These are phyloP conservation scores for Crithidia thermophila DNA, from an alignment of 208 protist genomes.

Conservation along the genomic window DNA sequence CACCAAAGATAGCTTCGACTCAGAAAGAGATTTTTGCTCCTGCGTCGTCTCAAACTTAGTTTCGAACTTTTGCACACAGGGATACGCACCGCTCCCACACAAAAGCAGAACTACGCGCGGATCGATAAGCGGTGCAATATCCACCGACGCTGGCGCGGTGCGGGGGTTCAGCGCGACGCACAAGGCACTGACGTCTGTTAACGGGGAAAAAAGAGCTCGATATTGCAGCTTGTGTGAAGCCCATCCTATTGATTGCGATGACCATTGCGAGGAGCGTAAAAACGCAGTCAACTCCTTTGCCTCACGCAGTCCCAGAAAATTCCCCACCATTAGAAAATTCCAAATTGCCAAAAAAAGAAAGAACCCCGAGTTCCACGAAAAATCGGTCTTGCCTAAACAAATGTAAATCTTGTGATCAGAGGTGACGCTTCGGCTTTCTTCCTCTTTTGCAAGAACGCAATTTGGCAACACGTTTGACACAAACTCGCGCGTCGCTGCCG, in stretches of 20 bases:
- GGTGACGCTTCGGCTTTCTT: too few relatives aligned
- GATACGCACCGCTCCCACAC: not conserved
- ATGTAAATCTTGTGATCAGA: slow-evolving; percentile 12
- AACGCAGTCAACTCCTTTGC: slow-evolving; percentile 38
- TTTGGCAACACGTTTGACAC: slow-evolving; percentile 16
- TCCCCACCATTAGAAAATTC: slow-evolving; percentile 57
- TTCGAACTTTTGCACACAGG: not conserved
- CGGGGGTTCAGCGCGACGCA: slow-evolving; percentile 49
- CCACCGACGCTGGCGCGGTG: slow-evolving; percentile 32
- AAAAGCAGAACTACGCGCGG: slow-evolving; percentile 34
- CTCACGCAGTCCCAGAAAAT: slow-evolving; percentile 45
- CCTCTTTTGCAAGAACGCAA: slow-evolving; percentile 31
- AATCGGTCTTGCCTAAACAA: not conserved
- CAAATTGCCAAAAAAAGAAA: slow-evolving; percentile 49
- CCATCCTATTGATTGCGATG: slow-evolving; percentile 39
- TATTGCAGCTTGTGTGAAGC: too few relatives aligned
- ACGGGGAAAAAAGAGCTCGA: slow-evolving; percentile 51
- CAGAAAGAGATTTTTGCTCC: not conserved
- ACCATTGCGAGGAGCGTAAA: slow-evolving; percentile 62
- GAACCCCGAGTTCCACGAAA: slow-evolving; percentile 19
- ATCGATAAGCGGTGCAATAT: slow-evolving; percentile 66
- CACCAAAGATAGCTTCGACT: slow-evolving; percentile 25
- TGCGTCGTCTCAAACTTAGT: not conserved
- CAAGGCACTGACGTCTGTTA: slow-evolving; percentile 56
- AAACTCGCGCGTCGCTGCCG: slow-evolving; percentile 10